Conservation (phyloP, 805 yeast genomes). For the Spathaspora gorwiae region DNA sequence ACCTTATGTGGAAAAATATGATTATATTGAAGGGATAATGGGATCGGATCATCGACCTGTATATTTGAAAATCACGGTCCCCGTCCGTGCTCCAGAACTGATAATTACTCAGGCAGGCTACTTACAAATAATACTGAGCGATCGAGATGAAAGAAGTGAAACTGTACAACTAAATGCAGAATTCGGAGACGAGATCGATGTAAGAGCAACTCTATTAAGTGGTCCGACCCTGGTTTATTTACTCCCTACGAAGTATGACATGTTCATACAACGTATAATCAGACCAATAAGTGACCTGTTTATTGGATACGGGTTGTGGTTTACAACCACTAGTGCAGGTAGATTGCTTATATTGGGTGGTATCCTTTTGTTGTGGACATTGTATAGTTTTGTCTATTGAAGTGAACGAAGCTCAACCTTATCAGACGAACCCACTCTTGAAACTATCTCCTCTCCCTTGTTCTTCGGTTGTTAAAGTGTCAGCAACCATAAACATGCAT, state of each 20-base stretch:
- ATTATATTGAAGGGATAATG: conserved; percentile 42
- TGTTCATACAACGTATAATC: conserved; percentile 18
- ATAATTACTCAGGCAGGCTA: conserved; percentile 26
- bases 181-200: conserved; percentile 7
- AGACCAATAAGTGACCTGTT: conserved; percentile 23
- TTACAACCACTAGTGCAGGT: conserved; percentile 29
- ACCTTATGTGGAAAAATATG: conserved; percentile 40
- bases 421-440: not conserved
- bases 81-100: conserved; percentile 35
- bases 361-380: conserved; percentile 11
- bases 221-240: conserved; percentile 40
- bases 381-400: not conserved
- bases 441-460: not conserved
- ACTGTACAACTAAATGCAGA: conserved; percentile 4
- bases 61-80: conserved; percentile 45
- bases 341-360: conserved; percentile 19
- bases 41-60: conserved; percentile 85
- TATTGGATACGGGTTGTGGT: conserved; percentile 35
- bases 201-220: conserved; percentile 19
- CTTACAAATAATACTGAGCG: conserved; percentile 19
- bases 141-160: conserved; percentile 8
- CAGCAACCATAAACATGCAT: too few species aligned
- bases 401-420: not conserved
- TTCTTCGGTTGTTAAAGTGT: not conserved
- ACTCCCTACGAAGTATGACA: conserved; percentile 30